phyloP scores from a whole-genome alignment of 1,139 yeast species.

The Suhomyces yuchorum region DNA sequence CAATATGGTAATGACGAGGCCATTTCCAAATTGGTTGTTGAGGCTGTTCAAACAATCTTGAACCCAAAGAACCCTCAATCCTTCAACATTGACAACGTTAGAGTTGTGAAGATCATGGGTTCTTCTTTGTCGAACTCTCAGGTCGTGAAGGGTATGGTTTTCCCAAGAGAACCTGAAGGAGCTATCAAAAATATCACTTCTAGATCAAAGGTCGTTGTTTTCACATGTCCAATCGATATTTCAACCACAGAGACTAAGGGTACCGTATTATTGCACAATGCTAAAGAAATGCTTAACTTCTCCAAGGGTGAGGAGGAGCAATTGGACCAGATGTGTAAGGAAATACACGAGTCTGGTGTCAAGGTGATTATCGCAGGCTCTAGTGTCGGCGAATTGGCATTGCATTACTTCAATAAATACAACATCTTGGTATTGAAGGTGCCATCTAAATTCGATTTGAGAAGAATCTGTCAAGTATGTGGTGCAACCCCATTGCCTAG shows the following conservation, averaged over 20 bases:
- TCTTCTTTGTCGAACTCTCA: constrained; percentile 70
- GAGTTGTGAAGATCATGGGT: constrained; percentile 98
- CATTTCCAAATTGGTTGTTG: constrained; percentile 77
- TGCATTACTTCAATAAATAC: constrained; percentile 88
- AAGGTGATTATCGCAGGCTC: constrained; percentile 91
- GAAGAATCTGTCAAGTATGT: constrained; percentile 93
- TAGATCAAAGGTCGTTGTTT: constrained; percentile 86
- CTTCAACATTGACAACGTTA: constrained; percentile 80
- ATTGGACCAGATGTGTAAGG: constrained; percentile 83
- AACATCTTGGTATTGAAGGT: constrained; percentile 84
- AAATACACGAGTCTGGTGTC: constrained; percentile 81
- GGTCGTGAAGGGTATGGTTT: constrained; percentile 96
- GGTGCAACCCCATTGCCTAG: constrained; percentile 97
- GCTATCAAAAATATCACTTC: constrained; percentile 60
- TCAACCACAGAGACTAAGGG: constrained; percentile 97
- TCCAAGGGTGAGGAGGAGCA: constrained; percentile 96
- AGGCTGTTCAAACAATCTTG: constrained; percentile 78
- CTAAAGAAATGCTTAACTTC: constrained; percentile 94
- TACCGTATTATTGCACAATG: constrained; percentile 91
- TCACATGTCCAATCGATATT: constrained; percentile 91
- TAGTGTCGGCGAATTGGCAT: constrained; percentile 87
- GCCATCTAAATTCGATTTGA: constrained; percentile 89
- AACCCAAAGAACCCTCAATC: constrained; percentile 60
- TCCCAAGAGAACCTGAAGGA: constrained; percentile 96
- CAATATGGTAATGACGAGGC: constrained; percentile 87